A percentile compares a stretch with the other conserved stretches of the same genome.
Conservation (phyloP, 2,329 filamentous ascomycete species). For the Aspergillus fumigatus region DNA sequence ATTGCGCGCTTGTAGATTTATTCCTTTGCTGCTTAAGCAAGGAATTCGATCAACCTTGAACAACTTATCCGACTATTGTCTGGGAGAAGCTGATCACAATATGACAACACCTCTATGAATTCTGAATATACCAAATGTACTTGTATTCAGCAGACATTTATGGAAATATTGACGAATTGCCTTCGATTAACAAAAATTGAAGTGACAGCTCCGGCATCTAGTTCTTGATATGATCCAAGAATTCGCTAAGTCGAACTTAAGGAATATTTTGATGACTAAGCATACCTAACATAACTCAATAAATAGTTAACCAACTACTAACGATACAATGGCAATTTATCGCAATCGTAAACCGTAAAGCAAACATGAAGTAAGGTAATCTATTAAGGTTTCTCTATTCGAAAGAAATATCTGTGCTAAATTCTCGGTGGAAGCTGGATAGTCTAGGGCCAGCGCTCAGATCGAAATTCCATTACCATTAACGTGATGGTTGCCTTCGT, state of each 20-base stretch:
- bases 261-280: background rate
- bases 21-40: background rate
- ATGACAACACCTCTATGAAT: background rate
- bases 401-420: background rate
- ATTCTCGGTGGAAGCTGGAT: background rate
- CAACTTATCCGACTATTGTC: background rate
- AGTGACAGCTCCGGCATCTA: background rate
- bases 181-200: background rate
- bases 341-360: background rate
- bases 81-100: background rate
- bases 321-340: background rate
- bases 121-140: background rate
- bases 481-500: background rate
- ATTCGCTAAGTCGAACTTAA: no score
- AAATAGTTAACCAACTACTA: background rate
- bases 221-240: background rate
- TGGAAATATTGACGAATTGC: background rate
- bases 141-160: no score
- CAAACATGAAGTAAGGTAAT: background rate
- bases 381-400: background rate
- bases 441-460: background rate
- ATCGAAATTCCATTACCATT: background rate
- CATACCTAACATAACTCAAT: background rate
- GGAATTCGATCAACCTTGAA: background rate
- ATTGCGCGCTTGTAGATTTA: conserved; percentile 13